Evolutionary conservation across 2,329 filamentous ascomycete species (phyloP).

Genomic region (Pseudogymnoascus sp.): DNA sequence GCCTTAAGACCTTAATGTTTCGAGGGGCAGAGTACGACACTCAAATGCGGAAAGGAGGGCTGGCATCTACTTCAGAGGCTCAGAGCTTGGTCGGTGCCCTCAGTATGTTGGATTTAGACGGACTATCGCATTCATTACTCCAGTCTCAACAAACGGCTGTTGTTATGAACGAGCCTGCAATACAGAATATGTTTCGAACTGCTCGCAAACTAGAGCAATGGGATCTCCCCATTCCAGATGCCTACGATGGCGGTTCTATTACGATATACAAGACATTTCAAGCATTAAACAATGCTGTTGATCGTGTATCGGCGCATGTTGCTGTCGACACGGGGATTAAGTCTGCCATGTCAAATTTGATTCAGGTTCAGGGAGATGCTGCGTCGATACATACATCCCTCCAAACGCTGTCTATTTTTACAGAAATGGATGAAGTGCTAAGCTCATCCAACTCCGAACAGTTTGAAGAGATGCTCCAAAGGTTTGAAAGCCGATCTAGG

Average conservation of each 20-base stretch:
- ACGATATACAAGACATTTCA: slow-evolving; percentile 78
- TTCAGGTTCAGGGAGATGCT: slow-evolving; percentile 42
- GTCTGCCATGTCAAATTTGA: slow-evolving; percentile 53
- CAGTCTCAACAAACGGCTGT: slow-evolving; percentile 55
- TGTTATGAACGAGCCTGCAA: slow-evolving; percentile 49
- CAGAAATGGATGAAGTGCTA: slow-evolving; percentile 75
- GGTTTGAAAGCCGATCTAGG: slow-evolving; percentile 57
- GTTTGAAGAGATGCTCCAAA: slow-evolving; percentile 53
- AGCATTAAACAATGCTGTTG: slow-evolving; percentile 61
- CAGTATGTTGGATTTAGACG: slow-evolving; percentile 74
- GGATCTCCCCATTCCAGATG: slow-evolving; percentile 72
- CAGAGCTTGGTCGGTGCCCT: slow-evolving; percentile 70
- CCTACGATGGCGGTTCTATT: slow-evolving; percentile 56
- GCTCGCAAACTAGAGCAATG: slow-evolving; percentile 82
- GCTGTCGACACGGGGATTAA: slow-evolving; percentile 59
- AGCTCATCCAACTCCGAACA: slow-evolving; percentile 53
- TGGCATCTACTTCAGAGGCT: slow-evolving; percentile 51
- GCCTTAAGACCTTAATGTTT: slow-evolving; percentile 80
- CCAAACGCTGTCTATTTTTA: slow-evolving; percentile 62
- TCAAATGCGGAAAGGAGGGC: slow-evolving; percentile 59
- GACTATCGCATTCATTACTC: slow-evolving; percentile 74
- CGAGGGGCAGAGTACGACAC: slow-evolving; percentile 87
- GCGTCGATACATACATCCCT: slow-evolving; percentile 49
- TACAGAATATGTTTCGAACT: slow-evolving; percentile 70
- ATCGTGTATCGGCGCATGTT: slow-evolving; percentile 45